Conservation (phyloP, 345 rosid species). For the Eucalyptus pauciflora region DNA sequence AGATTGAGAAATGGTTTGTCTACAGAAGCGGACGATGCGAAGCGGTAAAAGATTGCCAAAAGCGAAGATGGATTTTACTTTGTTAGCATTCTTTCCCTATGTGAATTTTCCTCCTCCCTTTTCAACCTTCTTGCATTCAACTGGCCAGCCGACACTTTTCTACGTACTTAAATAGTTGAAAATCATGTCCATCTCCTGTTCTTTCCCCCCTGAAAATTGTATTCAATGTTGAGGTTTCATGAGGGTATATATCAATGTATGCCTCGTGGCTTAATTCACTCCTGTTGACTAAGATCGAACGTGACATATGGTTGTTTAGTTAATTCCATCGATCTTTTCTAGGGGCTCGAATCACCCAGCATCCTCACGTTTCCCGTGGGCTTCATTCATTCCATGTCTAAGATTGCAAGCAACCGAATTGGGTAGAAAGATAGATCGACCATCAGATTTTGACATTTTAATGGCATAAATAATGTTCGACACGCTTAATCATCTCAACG, state of each 20-base stretch:
- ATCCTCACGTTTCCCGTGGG: neutral
- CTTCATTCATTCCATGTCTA: neutral
- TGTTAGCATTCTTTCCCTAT: neutral
- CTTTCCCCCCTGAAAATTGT: neutral
- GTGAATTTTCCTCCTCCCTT: neutral
- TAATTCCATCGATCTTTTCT: neutral
- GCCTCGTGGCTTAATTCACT: neutral
- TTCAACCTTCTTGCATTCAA: neutral
- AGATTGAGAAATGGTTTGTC: neutral
- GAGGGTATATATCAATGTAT: neutral
- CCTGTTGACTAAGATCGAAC: neutral
- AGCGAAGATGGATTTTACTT: neutral
- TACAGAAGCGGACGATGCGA: neutral
- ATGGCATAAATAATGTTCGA: neutral
- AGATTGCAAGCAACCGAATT: neutral
- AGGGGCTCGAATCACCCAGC: neutral
- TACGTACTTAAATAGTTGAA: neutral
- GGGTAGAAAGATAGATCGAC: neutral
- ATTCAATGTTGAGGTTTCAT: neutral
- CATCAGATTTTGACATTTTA: neutral
- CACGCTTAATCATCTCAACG: fast-evolving
- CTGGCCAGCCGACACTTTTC: neutral
- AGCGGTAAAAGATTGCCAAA: neutral
- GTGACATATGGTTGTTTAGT: neutral
- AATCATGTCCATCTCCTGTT: neutral